These are phyloP conservation scores for Candida saitoana DNA, from an alignment of 805 yeast species.

Conservation along the genomic window DNA sequence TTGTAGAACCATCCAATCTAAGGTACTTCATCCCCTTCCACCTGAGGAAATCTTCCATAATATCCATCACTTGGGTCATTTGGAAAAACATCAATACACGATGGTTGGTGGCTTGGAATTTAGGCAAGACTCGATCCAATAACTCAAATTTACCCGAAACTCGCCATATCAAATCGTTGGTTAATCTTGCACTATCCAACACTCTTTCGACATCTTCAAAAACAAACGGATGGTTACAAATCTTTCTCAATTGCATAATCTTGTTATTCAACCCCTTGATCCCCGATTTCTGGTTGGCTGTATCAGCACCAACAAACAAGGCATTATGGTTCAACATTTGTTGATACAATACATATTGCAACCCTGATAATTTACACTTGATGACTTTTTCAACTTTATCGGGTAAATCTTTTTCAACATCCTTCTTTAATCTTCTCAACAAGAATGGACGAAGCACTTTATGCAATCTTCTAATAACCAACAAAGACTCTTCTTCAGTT, in stretches of 20 bases:
- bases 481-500: conserved; percentile 80
- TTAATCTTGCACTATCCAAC: conserved; percentile 57
- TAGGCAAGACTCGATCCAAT: conserved; percentile 70
- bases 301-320: conserved; percentile 60
- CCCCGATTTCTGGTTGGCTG: conserved; percentile 59
- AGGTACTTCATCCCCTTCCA: conserved; percentile 63
- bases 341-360: conserved; percentile 66
- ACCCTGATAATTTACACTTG: conserved; percentile 71
- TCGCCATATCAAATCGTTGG: conserved; percentile 70
- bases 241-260: conserved; percentile 80
- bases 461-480: conserved; percentile 80
- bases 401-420: conserved; percentile 82
- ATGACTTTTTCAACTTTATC: conserved; percentile 79
- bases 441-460: conserved; percentile 83
- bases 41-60: conserved; percentile 79
- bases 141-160: conserved; percentile 78
- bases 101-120: conserved; percentile 70
- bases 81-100: conserved; percentile 80
- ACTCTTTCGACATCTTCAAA: conserved; percentile 77
- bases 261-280: conserved; percentile 76
- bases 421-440: conserved; percentile 78
- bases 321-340: conserved; percentile 75
- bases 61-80: conserved; percentile 88
- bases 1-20: conserved; percentile 79
- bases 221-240: conserved; percentile 85